These are phyloP conservation scores for Chlamydomonas incerta DNA, from an alignment of 139 green algal species.

Conservation along the genomic window DNA sequence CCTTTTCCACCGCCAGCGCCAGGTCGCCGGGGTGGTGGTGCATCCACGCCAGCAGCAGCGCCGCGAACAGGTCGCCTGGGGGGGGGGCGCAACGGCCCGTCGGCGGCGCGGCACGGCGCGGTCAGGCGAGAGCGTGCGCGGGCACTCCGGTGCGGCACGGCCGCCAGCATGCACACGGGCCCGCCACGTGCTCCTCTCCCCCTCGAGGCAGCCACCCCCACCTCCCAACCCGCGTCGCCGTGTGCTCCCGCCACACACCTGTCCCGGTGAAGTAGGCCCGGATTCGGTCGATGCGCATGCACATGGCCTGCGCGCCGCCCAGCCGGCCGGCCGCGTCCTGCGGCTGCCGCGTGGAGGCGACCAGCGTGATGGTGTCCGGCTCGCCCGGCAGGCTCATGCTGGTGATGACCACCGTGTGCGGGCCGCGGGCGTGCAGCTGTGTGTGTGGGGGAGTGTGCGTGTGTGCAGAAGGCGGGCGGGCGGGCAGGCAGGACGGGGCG, in stretches of 20 bases:
- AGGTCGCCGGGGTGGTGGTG: constrained; percentile 70
- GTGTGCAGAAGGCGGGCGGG: too few relatives aligned
- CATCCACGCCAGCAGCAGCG: constrained; percentile 79
- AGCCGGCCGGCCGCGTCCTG: constrained; percentile 73
- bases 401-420: constrained; percentile 80
- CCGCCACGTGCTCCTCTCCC: too few relatives aligned
- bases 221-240: not conserved
- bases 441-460: too few relatives aligned
- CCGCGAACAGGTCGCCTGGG: constrained; percentile 78
- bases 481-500: too few relatives aligned
- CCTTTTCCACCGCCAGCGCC: constrained; percentile 71
- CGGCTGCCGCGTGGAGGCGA: constrained; percentile 70
- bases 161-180: too few relatives aligned
- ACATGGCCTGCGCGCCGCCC: constrained; percentile 66
- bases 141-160: too few relatives aligned
- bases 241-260: constrained; percentile 46
- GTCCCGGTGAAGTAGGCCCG: constrained; percentile 88
- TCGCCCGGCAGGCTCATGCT: constrained; percentile 47
- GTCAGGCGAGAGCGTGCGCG: too few relatives aligned
- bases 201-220: not conserved
- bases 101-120: too few relatives aligned
- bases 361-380: constrained; percentile 63
- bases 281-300: constrained; percentile 69
- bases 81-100: too few relatives aligned
- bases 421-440: constrained; percentile 71